Conservation (phyloP, 1,284 basidiomycete species). For the Schizopora paradoxa region DNA sequence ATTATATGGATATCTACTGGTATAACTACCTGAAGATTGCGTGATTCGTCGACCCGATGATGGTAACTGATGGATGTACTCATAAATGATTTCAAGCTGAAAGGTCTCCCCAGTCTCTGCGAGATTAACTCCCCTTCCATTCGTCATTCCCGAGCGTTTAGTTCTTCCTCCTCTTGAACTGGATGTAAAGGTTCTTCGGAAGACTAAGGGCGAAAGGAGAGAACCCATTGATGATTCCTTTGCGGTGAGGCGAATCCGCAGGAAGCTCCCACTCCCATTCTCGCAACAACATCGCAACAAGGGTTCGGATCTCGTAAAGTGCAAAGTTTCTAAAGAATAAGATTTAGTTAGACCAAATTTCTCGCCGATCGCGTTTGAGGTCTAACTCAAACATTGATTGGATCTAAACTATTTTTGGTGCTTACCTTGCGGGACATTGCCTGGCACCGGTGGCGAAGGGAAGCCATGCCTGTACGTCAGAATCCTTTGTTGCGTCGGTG, state of each 20-base stretch:
- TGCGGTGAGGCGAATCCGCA: slow-evolving; percentile 23
- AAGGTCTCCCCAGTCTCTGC: too few relatives aligned
- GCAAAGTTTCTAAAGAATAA: slow-evolving; percentile 25
- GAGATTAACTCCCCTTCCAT: too few relatives aligned
- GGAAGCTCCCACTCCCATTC: slow-evolving; percentile 29
- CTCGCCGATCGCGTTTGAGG: neutral
- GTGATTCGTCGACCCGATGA: too few relatives aligned
- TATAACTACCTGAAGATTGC: too few relatives aligned
- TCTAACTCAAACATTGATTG: too few relatives aligned
- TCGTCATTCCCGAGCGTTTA: too few relatives aligned
- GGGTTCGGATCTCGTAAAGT: slow-evolving; percentile 29
- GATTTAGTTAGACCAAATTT: neutral
- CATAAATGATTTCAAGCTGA: too few relatives aligned
- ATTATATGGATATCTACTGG: too few relatives aligned
- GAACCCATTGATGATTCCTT: slow-evolving; percentile 27
- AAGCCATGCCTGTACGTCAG: neutral
- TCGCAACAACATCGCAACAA: slow-evolving; percentile 27
- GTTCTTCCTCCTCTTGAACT: too few relatives aligned
- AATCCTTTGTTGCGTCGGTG: neutral
- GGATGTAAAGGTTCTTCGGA: slow-evolving; percentile 23
- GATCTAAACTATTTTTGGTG: too few relatives aligned
- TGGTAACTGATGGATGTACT: too few relatives aligned
- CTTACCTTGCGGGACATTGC: slow-evolving; percentile 3
- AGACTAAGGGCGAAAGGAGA: slow-evolving; percentile 29
- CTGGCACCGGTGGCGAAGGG: slow-evolving; percentile 2